Conservation (phyloP, 768 basidiomycete genomes). For the Hypholoma sublateritium region DNA sequence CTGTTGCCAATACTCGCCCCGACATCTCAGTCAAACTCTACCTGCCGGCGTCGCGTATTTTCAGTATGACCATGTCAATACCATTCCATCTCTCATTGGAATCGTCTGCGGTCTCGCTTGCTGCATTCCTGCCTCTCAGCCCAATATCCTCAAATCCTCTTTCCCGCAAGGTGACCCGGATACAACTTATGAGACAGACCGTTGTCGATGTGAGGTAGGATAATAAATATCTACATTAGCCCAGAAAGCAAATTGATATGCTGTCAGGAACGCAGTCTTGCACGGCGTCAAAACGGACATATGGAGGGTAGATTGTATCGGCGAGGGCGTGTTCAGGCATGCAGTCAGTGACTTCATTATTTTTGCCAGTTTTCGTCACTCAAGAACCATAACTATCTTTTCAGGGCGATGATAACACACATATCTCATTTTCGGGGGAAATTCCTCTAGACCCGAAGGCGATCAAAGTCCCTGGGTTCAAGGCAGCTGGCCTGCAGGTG, state of each 20-base stretch:
- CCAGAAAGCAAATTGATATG: background rate
- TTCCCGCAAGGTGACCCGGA: slow-evolving; percentile 41
- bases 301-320: slow-evolving; percentile 65
- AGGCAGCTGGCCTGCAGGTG: slow-evolving; percentile 60
- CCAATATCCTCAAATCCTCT: slow-evolving; percentile 40
- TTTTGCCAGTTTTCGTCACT: background rate
- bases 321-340: slow-evolving; percentile 60
- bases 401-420: slow-evolving; percentile 65
- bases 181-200: slow-evolving; percentile 67
- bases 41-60: slow-evolving; percentile 59
- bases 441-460: slow-evolving; percentile 44
- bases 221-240: background rate
- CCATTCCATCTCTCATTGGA: slow-evolving; percentile 68
- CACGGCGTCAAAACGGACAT: slow-evolving; percentile 66
- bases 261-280: slow-evolving; percentile 42
- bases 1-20: slow-evolving; percentile 37
- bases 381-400: background rate
- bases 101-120: slow-evolving; percentile 55
- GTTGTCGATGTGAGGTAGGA: slow-evolving; percentile 62
- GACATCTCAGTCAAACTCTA: slow-evolving; percentile 45
- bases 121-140: slow-evolving; percentile 57
- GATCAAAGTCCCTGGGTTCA: slow-evolving; percentile 62
- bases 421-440: slow-evolving; percentile 63
- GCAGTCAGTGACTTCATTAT: slow-evolving; percentile 37
- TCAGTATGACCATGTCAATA: slow-evolving; percentile 56